Evolutionary conservation across 1,139 yeast species (phyloP).

Genomic region (Scheffersomyces cryptocercus): DNA sequence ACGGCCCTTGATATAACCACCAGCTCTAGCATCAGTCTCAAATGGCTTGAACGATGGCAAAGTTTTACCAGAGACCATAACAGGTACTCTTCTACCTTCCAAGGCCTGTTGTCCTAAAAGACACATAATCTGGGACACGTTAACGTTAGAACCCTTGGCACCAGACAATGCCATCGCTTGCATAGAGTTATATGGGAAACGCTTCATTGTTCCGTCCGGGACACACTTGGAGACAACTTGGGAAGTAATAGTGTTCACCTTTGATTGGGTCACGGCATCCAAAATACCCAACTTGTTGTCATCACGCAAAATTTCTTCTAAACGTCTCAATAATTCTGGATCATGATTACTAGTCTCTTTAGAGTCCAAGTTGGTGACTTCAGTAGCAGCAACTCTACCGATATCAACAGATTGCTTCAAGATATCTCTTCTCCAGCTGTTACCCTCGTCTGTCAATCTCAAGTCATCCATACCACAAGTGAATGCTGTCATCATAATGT

Average conservation of each 20-base stretch:
- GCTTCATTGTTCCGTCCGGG: slow-evolving; percentile 94
- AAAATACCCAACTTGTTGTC: slow-evolving; percentile 88
- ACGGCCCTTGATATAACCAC: slow-evolving; percentile 97
- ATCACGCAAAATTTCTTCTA: slow-evolving; percentile 94
- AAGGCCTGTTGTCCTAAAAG: slow-evolving; percentile 97
- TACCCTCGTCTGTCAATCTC: slow-evolving; percentile 89
- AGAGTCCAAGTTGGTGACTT: slow-evolving; percentile 80
- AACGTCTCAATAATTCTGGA: slow-evolving; percentile 79
- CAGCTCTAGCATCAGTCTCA: slow-evolving; percentile 97
- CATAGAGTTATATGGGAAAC: slow-evolving; percentile 95
- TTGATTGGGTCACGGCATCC: slow-evolving; percentile 94
- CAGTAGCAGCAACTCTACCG: slow-evolving; percentile 91
- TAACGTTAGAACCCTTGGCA: slow-evolving; percentile 98
- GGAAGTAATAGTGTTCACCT: slow-evolving; percentile 88
- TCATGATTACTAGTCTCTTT: slow-evolving; percentile 54
- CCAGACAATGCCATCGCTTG: slow-evolving; percentile 99
- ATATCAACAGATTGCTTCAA: slow-evolving; percentile 73
- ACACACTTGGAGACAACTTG: slow-evolving; percentile 93
- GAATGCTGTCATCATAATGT: slow-evolving; percentile 88
- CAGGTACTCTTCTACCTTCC: slow-evolving; percentile 99
- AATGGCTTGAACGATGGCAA: slow-evolving; percentile 95
- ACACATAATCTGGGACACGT: slow-evolving; percentile 99
- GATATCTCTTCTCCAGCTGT: slow-evolving; percentile 82
- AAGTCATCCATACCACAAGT: slow-evolving; percentile 99
- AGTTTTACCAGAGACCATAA: slow-evolving; percentile 98